A percentile compares a stretch with the other conserved stretches of the same genome.
These are phyloP conservation scores for Geotrichum aggregatum DNA, from an alignment of 1,139 yeast species.

Conservation along the genomic window DNA sequence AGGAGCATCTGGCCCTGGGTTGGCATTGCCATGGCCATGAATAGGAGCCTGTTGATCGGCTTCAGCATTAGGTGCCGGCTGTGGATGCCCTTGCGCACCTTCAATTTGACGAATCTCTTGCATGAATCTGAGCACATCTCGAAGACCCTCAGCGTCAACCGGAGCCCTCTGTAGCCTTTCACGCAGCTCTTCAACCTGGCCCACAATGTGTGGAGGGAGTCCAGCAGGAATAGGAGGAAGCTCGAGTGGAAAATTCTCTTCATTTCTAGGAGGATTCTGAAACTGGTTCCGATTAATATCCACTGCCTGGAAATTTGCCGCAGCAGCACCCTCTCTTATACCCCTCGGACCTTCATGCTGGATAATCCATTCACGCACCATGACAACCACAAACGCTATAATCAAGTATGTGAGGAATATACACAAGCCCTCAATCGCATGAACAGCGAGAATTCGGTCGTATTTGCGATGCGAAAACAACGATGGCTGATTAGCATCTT, in stretches of 20 bases:
- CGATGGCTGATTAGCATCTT: not conserved
- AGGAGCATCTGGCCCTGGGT: too few species aligned
- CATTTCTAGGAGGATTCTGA: not conserved
- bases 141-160: too few species aligned
- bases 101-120: too few species aligned
- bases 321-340: slow-evolving; percentile 16
- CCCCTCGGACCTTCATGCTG: slow-evolving; percentile 29
- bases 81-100: too few species aligned
- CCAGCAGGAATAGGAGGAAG: slow-evolving; percentile 3
- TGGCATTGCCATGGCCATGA: too few species aligned
- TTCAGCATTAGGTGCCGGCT: too few species aligned
- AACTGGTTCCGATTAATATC: not conserved
- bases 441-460: slow-evolving; percentile 15
- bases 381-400: slow-evolving; percentile 32
- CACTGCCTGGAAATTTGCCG: not conserved
- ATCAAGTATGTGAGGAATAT: slow-evolving; percentile 31
- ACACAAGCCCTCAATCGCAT: slow-evolving; percentile 35
- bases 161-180: not conserved
- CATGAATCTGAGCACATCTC: too few species aligned
- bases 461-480: not conserved
- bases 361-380: slow-evolving; percentile 41
- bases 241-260: not conserved
- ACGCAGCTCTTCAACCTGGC: not conserved
- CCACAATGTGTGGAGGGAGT: not conserved
- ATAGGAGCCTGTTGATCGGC: too few species aligned